A percentile compares a stretch with the other conserved stretches of the same genome.
phyloP scores from a whole-genome alignment of 331 rosid species.

The Pyracantha coccinea region DNA sequence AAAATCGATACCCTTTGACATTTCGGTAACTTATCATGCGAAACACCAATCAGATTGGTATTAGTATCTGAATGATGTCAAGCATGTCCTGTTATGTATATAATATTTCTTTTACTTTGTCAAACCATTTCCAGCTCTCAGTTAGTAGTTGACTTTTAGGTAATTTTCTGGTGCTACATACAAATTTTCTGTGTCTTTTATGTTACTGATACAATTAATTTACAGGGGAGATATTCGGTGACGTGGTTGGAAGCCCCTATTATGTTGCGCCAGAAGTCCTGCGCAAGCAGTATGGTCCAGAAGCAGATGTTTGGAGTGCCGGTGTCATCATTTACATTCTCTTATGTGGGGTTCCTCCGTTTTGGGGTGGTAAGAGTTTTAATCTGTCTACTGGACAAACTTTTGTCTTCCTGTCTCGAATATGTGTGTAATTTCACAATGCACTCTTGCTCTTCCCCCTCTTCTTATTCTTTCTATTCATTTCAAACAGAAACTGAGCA shows the following conservation, averaged over 20 bases:
- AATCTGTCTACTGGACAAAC: background rate
- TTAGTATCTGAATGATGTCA: background rate
- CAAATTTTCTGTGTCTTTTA: background rate
- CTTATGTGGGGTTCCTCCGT: slow-evolving; percentile 91
- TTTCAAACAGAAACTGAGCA: slow-evolving; percentile 52
- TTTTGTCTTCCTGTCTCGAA: background rate
- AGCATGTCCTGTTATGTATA: background rate
- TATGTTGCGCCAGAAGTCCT: slow-evolving; percentile 94
- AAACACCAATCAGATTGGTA: background rate
- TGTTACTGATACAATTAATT: slow-evolving; percentile 14
- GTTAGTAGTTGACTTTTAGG: background rate
- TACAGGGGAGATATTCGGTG: slow-evolving; percentile 67
- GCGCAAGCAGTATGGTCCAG: slow-evolving; percentile 60
- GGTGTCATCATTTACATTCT: slow-evolving; percentile 89
- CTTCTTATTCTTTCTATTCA: background rate
- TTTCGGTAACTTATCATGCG: background rate
- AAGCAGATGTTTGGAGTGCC: slow-evolving; percentile 96
- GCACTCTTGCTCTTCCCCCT: background rate
- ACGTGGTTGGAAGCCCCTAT: slow-evolving; percentile 92
- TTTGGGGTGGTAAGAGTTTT: slow-evolving; percentile 78
- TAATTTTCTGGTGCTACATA: background rate
- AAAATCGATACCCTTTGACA: background rate
- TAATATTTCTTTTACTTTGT: background rate
- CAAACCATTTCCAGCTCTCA: background rate
- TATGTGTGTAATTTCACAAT: background rate